Conservation (phyloP, 2,329 filamentous ascomycete species). For the Periconia sp. region DNA sequence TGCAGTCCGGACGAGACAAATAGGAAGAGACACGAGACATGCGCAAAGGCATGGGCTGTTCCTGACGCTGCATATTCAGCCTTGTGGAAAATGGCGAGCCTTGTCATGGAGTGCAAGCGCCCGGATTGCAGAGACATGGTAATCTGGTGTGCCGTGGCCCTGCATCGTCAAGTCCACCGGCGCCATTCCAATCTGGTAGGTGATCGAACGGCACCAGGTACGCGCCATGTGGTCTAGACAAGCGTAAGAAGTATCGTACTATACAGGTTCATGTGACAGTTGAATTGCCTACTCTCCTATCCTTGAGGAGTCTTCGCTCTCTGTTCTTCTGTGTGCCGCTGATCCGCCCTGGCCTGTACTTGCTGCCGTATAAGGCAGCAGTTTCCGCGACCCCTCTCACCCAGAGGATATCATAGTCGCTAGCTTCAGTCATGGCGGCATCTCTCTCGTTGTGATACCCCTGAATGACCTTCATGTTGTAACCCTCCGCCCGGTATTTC, state of each 20-base stretch:
- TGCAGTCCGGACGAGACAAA: too few species aligned
- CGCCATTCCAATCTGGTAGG: not conserved
- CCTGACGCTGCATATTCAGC: too few species aligned
- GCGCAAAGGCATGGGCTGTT: too few species aligned
- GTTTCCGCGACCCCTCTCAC: constrained; percentile 14
- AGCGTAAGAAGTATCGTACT: too few species aligned
- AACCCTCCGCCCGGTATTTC: constrained; percentile 13
- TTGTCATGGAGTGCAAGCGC: too few species aligned
- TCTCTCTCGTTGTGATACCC: constrained; percentile 13
- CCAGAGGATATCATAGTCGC: constrained; percentile 16
- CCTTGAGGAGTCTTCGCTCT: constrained; percentile 11
- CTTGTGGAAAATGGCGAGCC: too few species aligned
- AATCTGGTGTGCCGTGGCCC: not conserved
- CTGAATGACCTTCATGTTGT: constrained; percentile 11
- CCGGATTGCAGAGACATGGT: too few species aligned
- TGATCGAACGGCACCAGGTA: not conserved
- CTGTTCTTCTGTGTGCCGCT: constrained; percentile 18
- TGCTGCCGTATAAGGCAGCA: constrained; percentile 9
- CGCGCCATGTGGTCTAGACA: not conserved
- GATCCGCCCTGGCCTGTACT: constrained; percentile 11
- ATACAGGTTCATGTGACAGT: not conserved
- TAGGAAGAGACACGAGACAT: too few species aligned
- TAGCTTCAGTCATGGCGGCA: constrained; percentile 13
- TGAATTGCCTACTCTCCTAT: constrained; percentile 1
- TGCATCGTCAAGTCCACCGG: constrained; percentile 1